Evolutionary conservation across 2,329 filamentous ascomycete species (phyloP), one percentile per base, ranked within the genome.

Genomic region (Claviceps purpurea): DNA sequence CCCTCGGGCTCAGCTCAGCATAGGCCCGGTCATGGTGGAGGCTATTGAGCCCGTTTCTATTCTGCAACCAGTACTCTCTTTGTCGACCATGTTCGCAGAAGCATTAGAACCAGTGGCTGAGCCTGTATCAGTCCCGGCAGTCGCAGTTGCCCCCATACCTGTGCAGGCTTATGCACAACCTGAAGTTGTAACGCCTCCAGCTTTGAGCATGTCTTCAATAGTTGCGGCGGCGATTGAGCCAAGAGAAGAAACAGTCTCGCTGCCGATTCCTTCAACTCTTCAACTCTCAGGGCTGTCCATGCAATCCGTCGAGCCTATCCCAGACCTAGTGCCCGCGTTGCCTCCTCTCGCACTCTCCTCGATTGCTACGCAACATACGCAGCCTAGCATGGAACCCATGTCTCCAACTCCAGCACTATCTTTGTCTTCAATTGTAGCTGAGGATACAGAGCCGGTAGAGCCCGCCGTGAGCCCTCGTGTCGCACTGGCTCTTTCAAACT

Each of bases 361-460:
- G 5, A 59, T 70, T n/a, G 49, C 61, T 14, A 60, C 61, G 0
- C 62, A 72, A 56, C 62, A 71, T 38, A 57, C 54, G 16, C 51
- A 54, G 38, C 59, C 60, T 16, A 38, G 59, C n/a, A 41, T 52
- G 42, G 58, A 61, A 22, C 51, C 58, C 3, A 34, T 54, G 11
- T 57, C 60, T 7, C 24, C 57, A 2, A 60, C 58, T 0, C 64
- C 67, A 5, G 24, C 57, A 8, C 56, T 74, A 22, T 65, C 59
- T 0, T 57, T 73, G 39, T 73, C 72, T 2, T 57, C 62, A 1
- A 64, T 73, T 47, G 51, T 63, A 20, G 56, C 65, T 3, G 60
- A 72, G 56, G 60, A 62, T 5, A 59, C 70, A 1, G 64, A 69
- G 16, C 77, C 77, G 2, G 34, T 53, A 26, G 64, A 69, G 16